Evolutionary conservation across 2,329 filamentous ascomycete genomes (phyloP), one percentile per base, ranked within the genome.

Genomic region (Clarireedia paspali): DNA sequence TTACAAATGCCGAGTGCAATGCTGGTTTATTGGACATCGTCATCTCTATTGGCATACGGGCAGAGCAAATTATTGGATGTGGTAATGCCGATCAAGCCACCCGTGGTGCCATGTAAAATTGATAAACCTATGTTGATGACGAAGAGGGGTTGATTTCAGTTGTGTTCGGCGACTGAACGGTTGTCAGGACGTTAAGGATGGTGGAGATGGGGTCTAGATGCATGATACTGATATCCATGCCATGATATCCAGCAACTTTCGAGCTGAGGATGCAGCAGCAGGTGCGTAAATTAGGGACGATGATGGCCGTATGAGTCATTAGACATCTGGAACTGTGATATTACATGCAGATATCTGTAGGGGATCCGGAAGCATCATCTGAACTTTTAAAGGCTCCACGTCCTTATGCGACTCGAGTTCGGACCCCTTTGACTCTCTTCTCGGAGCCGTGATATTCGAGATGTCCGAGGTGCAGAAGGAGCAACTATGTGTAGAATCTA

Each of bases 11-110:
- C 77, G 5, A 65, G 66, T 27, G 75, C 73, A 0, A 67, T 79
- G 57, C 62, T 78, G 63, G 61, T 78, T 6, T 79, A 79, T 61
- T 79, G 77, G 77, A 74, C 77, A 34, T 72, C 70, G 4, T 77
- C 74, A 57, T 70, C 70, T 27, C 66, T 70, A 57, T 59, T 73
- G 45, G 75, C 73, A 42, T 73, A 70, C 34, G 51, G 70, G 15
- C 75, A 78, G 62, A 67, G 65, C 3, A 59, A 62, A 52, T 24
- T 74, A 17, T 57, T 77, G 59, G 68, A 73, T 23, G 71, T 67
- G 49, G 64, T 71, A 26, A 70, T 76, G 39, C 71, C 72, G 23
- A 56, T 68, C 4, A 69, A 64, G 26, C 60, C 62, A 27, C 64
- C 67, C 2, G 59, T 72, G 14, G 59, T 63, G 36, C 63, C 66